Conservation (phyloP, 371 early-diverging fungal genomes). For the Mortierella sp. region DNA sequence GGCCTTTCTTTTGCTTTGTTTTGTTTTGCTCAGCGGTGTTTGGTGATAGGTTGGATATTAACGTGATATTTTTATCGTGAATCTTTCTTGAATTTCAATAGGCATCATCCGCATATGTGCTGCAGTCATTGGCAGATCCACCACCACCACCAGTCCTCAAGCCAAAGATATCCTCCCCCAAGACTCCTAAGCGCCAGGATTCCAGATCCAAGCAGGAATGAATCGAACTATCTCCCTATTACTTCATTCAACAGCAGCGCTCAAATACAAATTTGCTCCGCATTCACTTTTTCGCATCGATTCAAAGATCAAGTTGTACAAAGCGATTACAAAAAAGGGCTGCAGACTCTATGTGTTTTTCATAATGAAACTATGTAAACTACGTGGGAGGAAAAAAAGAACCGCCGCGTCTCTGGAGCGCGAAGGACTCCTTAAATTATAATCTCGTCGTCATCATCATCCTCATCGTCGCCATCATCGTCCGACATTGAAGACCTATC, state of each 20-base stretch:
- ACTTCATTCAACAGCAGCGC: background rate
- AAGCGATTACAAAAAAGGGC: background rate
- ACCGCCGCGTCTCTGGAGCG: background rate
- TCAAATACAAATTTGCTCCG: background rate
- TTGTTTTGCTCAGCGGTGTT: background rate
- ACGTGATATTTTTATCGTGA: background rate
- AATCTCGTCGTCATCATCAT: slow-evolving; percentile 43
- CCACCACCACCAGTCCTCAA: slow-evolving; percentile 59
- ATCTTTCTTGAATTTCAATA: background rate
- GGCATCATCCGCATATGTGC: slow-evolving; percentile 70
- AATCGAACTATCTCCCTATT: background rate
- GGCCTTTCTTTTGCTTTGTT: background rate
- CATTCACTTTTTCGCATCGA: background rate
- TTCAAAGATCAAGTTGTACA: background rate
- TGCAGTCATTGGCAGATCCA: slow-evolving; percentile 68
- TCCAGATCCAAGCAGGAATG: slow-evolving; percentile 29
- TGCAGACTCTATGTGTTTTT: background rate
- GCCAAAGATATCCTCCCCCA: slow-evolving; percentile 16
- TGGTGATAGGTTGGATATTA: background rate
- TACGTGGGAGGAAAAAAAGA: background rate
- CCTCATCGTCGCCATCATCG: slow-evolving; percentile 38
- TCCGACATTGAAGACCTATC: slow-evolving; percentile 28
- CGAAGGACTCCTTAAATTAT: slow-evolving; percentile 5
- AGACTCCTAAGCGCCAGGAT: slow-evolving; percentile 8
- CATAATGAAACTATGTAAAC: background rate